Percentiles rank a stretch among this genome's conserved stretches.
These are phyloP conservation scores for Arabidopsis hybrid DNA, from an alignment of 441 rosid species.

Conservation along the genomic window DNA sequence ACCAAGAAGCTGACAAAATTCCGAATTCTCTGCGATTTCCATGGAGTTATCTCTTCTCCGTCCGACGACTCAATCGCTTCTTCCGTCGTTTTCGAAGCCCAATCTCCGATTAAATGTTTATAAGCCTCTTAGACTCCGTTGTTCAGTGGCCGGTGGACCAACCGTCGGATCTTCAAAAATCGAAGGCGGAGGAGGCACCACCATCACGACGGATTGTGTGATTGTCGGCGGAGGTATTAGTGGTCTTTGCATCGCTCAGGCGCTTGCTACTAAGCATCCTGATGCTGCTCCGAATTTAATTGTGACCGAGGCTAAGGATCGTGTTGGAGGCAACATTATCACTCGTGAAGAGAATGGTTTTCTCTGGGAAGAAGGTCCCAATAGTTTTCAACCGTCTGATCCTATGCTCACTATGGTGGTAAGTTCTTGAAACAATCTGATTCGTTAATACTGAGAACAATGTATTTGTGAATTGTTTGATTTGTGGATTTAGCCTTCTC, in stretches of 20 bases:
- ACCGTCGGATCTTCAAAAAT: conserved; percentile 54
- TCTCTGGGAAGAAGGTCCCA: conserved; percentile 98
- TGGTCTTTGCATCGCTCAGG: conserved; percentile 95
- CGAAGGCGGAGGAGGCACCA: conserved; percentile 49
- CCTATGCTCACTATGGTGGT: conserved; percentile 96
- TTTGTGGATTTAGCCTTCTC: conserved; percentile 17
- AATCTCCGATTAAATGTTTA: conserved; percentile 26
- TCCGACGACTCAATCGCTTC: conserved; percentile 43
- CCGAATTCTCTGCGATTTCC: conserved; percentile 39
- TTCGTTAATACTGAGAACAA: background rate
- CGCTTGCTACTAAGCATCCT: conserved; percentile 79
- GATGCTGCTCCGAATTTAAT: conserved; percentile 70
- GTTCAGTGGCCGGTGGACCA: conserved; percentile 71
- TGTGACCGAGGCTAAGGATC: conserved; percentile 86
- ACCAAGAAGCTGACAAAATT: conserved; percentile 25
- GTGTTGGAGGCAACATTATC: conserved; percentile 88
- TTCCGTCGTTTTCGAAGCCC: conserved; percentile 45
- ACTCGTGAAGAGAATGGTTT: conserved; percentile 85
- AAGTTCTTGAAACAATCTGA: conserved; percentile 23
- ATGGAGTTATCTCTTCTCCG: conserved; percentile 56
- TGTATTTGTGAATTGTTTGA: background rate
- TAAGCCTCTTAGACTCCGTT: conserved; percentile 57
- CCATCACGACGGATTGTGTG: conserved; percentile 68
- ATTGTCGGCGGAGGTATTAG: conserved; percentile 90
- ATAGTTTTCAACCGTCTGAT: conserved; percentile 97